Evolutionary conservation across 495 filamentous ascomycete species (phyloP), one percentile per base, ranked within the genome.

Genomic region (Tuber magnatum): DNA sequence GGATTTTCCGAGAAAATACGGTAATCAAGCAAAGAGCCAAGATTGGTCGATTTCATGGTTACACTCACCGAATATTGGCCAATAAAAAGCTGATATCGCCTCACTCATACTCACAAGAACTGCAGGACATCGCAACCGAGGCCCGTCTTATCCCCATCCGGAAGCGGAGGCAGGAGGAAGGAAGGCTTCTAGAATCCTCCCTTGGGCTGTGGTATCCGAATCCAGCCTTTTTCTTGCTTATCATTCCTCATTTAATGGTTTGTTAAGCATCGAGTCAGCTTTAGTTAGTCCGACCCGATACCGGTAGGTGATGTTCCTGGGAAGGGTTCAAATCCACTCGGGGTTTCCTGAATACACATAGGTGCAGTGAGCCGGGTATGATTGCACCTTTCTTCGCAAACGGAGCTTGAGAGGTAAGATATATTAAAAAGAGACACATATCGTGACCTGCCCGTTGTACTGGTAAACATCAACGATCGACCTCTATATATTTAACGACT

Each of bases 211-310:
- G 1, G 35, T 65, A 28, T 65, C 56, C 56, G 56, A 65, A 35
- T 65, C 56, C 28, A 65, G 56, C 14, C 43, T 44, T 44, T n/a
- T 35, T 32, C 14, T 18, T 65, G 56, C 56, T 65, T 65, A 65
- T 65, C 16, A 65, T 65, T 35, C 28, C 56, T 65, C 56, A 20
- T 65, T 65, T 14, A 18, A 65, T 65, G 28, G 56, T 32, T 65
- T 65, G 28, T 35, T 65, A 65, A 65, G 56, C 56, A 65, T 65
- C 28, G 56, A 35, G 56, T 65, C 56, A 65, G 56, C 56, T 65
- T 65, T 65, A 35, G 56, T 65, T 65, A 65, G 56, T 32, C 28
- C 56, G 56, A 65, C 56, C 28, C 56, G 56, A 35, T 35, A 16
- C 28, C 56, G 28, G 56, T 18, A 65, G 14, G 8, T 1, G 9